These are phyloP conservation scores for Pelagophyceae sp. DNA, from an alignment of 352 stramenopile species.

Conservation along the genomic window DNA sequence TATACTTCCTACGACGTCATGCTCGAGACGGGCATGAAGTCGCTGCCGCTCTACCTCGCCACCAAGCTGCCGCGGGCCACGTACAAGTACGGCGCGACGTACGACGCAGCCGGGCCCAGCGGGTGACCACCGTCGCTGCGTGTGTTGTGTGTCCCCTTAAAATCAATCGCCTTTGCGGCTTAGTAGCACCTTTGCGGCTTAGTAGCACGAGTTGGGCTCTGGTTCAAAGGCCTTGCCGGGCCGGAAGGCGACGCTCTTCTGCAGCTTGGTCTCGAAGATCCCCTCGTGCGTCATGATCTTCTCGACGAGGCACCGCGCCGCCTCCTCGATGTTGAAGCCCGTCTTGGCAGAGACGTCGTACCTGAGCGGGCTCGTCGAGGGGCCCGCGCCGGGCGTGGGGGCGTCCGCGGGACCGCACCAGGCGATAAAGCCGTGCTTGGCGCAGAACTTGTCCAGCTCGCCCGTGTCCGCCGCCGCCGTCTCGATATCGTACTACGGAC, in stretches of 20 bases:
- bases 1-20: conserved; percentile 18
- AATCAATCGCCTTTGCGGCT: too few relatives aligned
- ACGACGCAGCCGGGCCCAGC: too few relatives aligned
- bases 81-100: too few relatives aligned
- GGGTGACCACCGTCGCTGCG: too few relatives aligned
- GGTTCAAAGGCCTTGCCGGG: background rate
- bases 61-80: too few relatives aligned
- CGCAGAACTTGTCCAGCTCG: conserved; percentile 10
- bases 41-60: too few relatives aligned
- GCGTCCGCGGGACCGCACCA: background rate
- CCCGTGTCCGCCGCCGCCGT: background rate
- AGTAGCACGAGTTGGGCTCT: background rate
- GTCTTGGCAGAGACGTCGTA: conserved; percentile 13
- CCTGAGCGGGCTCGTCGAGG: background rate
- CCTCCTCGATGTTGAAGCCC: conserved; percentile 6
- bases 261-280: background rate
- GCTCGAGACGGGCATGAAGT: too few relatives aligned
- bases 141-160: too few relatives aligned
- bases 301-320: background rate
- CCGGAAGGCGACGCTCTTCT: background rate
- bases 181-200: too few relatives aligned
- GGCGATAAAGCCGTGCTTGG: background rate
- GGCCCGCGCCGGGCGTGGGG: background rate
- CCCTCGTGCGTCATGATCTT: background rate
- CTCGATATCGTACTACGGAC: conserved; percentile 11